These are phyloP conservation scores for Entomophthora muscae DNA, from an alignment of 371 early-diverging fungal species.

Conservation along the genomic window DNA sequence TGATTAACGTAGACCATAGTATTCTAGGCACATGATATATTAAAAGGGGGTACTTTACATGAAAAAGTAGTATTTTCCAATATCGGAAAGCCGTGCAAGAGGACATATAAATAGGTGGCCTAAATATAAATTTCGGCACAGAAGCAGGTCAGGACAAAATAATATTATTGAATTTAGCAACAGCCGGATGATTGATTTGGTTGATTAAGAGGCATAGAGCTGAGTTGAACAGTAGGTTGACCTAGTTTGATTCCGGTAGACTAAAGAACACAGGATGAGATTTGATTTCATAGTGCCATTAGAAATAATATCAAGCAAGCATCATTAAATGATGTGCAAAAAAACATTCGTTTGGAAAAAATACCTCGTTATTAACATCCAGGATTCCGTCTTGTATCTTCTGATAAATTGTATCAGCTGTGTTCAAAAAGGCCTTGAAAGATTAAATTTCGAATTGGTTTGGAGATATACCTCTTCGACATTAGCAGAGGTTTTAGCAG, in stretches of 20 bases:
- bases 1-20: too few relatives aligned
- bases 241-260: constrained; percentile 7
- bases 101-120: too few relatives aligned
- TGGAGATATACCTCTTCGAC: constrained; percentile 58
- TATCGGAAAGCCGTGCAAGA: too few relatives aligned
- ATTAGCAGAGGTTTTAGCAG: constrained; percentile 83
- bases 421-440: constrained; percentile 46
- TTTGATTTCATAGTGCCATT: background rate
- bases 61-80: too few relatives aligned
- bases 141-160: too few relatives aligned
- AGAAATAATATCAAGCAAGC: background rate
- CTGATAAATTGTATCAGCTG: constrained; percentile 62
- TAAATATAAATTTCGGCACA: too few relatives aligned
- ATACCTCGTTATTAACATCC: constrained; percentile 49
- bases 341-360: too few relatives aligned
- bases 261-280: constrained; percentile 1
- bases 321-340: background rate
- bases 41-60: too few relatives aligned
- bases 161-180: too few relatives aligned
- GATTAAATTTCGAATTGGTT: background rate
- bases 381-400: constrained; percentile 64
- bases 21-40: too few relatives aligned
- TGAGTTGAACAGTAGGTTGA: background rate
- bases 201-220: background rate
- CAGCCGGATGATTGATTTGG: background rate